Evolutionary conservation across 2,329 filamentous ascomycete genomes (phyloP), one percentile per base, ranked within the genome.

Genomic region (Trichoderma pleuroti): DNA sequence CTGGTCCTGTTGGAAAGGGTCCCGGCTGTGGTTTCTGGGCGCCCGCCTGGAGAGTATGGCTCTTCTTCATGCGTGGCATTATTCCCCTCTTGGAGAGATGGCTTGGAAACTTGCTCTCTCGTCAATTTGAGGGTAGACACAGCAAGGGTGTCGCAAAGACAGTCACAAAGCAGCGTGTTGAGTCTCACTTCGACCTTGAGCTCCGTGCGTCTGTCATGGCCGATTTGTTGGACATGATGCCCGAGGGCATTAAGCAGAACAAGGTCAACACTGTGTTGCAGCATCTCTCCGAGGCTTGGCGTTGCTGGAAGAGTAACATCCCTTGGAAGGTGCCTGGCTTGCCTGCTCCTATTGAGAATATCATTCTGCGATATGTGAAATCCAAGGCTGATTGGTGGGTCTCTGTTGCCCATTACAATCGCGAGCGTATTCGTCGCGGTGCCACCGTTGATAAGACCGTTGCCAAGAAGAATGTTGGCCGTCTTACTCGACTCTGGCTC

Each of bases 351-450:
- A 98, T 99, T 73, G 96, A 99, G 82, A 99, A 98, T 78, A 97
- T 99, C 76, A 99, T 99, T 77, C 86, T 99, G 73, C 92, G 96
- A 77, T 99, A 99, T 76, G 97, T 99, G 76, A 99, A 99, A 86
- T 95, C 94, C 75, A 99, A 99, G 86, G 96, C 96, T 21, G 96
- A 99, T 80, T 99, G 96, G 97, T 99, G 96, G 96, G 95, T 99
- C 72, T 98, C 94, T 26, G 97, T 99, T 36, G 96, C 96, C 12
- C 96, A 99, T 80, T 99, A 99, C 85, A 99, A 99, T 80, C 92
- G 96, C 77, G 96, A 99, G 84, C 92, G 96, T 80, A 99, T 99
- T 77, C 90, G 96, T 76, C 89, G 96, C 81, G 97, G 96, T 78
- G 97, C 96, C 3, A 99, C 96, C 2, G 96, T 99, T 14, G 96